Evolutionary conservation across 768 basidiomycete species (phyloP), one percentile per base, ranked within the genome.

Genomic region (Serendipita sp.): DNA sequence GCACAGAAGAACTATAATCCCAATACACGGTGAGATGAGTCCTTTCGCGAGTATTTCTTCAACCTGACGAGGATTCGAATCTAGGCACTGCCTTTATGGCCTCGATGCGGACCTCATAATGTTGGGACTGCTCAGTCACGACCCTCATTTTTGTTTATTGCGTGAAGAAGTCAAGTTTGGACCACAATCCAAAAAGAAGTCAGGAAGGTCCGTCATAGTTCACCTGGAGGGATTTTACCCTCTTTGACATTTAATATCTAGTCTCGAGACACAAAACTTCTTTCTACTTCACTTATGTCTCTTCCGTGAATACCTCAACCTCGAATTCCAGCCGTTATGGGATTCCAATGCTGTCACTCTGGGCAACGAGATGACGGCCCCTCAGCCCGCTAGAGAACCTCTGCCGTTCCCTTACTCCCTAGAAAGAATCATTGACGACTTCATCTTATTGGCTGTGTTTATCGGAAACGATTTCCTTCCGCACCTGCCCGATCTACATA

Each of bases 81-180:
- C 93, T 64, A 87, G 96, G 68, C 96, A 99, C 75, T 99, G 96
- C 75, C 77, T 99, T 63, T 99, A 99, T 73, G 96, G 96, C 46
- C 85, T 99, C 40, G 96, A 99, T 72, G 96, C 96, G 36, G 96
- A 99, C 76, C 75, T 99, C 68, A 91, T 99, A 75, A 99, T 99
- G 96, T 80, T 99, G 70, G 94, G 94, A 29, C 77, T 99, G 46
- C 78, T 98, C 70, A 94, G 91, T 72, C 96, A 98, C 74, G 96
- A 99, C 74, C 96, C 96, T 1, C 96, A 99, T 75, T 99, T 97
- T 75, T 98, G 95, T 75, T 78, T 98, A 64, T 77, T 99, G 68
- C 84, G 96, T 64, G 96, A 99, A 75, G 96, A 99, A 74, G 96
- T 99, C 71, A 94, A 95, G 72, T 98, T 99, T 76, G 95, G 96